These are phyloP conservation scores for Scedosporium aurantiacum DNA, from an alignment of 2,329 filamentous ascomycete genomes.

Conservation along the genomic window DNA sequence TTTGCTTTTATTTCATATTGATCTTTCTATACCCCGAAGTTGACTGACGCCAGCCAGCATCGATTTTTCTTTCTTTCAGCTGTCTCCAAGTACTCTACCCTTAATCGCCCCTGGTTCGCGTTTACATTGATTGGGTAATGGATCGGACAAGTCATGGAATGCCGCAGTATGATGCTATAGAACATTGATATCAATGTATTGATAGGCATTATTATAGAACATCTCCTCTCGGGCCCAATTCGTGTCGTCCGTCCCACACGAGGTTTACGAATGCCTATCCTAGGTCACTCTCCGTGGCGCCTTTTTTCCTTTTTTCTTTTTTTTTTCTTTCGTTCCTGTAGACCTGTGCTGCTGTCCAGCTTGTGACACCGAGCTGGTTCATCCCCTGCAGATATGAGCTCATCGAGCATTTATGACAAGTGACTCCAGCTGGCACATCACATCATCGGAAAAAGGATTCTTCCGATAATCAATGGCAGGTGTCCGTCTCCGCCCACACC, in stretches of 20 bases:
- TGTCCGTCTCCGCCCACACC: background rate
- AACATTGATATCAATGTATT: background rate
- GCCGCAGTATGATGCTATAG: background rate
- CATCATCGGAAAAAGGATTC: background rate
- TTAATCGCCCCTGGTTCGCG: background rate
- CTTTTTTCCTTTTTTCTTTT: too few species aligned
- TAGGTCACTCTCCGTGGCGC: too few species aligned
- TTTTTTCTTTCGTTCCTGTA: too few species aligned
- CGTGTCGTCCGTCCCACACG: too few species aligned
- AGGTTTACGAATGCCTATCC: too few species aligned
- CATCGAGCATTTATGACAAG: background rate
- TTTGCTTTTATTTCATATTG: background rate
- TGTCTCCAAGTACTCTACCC: too few species aligned
- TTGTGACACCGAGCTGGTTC: background rate
- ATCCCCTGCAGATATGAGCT: background rate
- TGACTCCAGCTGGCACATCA: background rate
- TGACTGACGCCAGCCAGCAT: background rate
- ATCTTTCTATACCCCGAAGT: constrained; percentile 1
- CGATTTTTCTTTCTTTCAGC: background rate
- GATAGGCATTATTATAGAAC: background rate
- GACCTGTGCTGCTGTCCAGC: too few species aligned
- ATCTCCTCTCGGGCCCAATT: too few species aligned
- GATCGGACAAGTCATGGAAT: background rate
- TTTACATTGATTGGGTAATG: background rate
- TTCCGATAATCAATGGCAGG: background rate